Conservation (phyloP, 2,329 filamentous ascomycete genomes). For the Xylariaceae sp. region DNA sequence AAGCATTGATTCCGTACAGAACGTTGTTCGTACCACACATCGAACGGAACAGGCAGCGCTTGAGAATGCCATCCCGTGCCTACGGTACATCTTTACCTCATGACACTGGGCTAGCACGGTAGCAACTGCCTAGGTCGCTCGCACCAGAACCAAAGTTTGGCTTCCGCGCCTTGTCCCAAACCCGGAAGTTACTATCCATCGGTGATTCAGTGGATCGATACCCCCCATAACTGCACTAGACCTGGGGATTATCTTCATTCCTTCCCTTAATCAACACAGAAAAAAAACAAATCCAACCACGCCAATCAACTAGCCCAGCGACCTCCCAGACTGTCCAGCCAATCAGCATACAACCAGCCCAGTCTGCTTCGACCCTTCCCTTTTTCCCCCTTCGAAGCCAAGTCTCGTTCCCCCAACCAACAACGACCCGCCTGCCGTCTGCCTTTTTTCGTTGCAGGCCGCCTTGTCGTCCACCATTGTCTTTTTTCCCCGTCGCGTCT, state of each 20-base stretch:
- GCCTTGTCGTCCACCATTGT: slow-evolving; percentile 18
- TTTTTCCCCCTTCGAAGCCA: slow-evolving; percentile 5
- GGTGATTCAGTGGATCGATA: slow-evolving; percentile 18
- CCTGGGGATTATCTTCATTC: slow-evolving; percentile 17
- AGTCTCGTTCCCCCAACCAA: slow-evolving; percentile 5
- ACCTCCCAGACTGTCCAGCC: slow-evolving; percentile 6
- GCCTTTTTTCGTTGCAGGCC: slow-evolving; percentile 1
- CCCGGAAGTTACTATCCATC: slow-evolving; percentile 9
- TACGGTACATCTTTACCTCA: no score
- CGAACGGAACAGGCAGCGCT: background rate
- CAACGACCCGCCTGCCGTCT: slow-evolving; percentile 5
- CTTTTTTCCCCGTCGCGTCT: slow-evolving; percentile 20
- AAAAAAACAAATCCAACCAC: slow-evolving; percentile 2
- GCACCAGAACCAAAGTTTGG: background rate
- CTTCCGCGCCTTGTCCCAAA: slow-evolving; percentile 13
- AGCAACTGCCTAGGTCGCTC: background rate
- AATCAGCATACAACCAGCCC: slow-evolving; percentile 15
- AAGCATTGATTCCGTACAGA: background rate
- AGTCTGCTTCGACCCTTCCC: slow-evolving; percentile 10
- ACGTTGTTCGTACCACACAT: background rate
- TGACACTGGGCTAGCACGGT: background rate
- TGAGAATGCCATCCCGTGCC: background rate
- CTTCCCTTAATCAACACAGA: slow-evolving; percentile 14
- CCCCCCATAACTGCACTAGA: slow-evolving; percentile 10
- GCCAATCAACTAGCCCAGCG: slow-evolving; percentile 6